phyloP scores from a whole-genome alignment of 225 moss, liverwort and hornwort species.

The Takakia lepidozioides region DNA sequence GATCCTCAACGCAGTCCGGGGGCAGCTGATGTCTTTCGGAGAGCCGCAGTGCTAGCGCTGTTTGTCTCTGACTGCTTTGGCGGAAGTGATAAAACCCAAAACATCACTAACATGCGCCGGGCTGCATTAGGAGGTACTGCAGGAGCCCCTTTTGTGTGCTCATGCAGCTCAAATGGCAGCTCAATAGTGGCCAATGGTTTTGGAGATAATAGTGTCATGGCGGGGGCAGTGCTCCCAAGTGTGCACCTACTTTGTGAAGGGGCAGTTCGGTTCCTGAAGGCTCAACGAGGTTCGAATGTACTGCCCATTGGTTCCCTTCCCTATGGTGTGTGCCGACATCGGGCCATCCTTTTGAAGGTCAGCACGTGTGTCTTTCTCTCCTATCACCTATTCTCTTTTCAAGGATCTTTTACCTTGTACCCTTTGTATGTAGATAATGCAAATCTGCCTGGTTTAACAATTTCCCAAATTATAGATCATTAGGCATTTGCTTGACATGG shows the following conservation, averaged over 20 bases:
- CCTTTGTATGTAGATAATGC: too few relatives aligned
- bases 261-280: conserved; percentile 70
- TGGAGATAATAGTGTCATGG: conserved; percentile 25
- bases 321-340: conserved; percentile 93
- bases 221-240: conserved; percentile 55
- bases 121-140: conserved; percentile 78
- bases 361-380: too few relatives aligned
- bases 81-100: conserved; percentile 88
- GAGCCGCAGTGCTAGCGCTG: conserved; percentile 65
- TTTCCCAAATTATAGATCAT: too few relatives aligned
- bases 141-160: conserved; percentile 85
- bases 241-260: conserved; percentile 75
- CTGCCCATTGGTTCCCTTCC: conserved; percentile 79
- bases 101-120: conserved; percentile 76
- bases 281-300: conserved; percentile 70
- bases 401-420: too few relatives aligned
- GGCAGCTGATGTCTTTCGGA: conserved; percentile 51
- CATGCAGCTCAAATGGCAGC: conserved; percentile 62
- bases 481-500: conserved; percentile 9
- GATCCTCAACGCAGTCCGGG: conserved; percentile 14
- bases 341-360: conserved; percentile 95
- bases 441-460: too few relatives aligned
- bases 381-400: too few relatives aligned
- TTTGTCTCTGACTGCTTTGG: conserved; percentile 97
- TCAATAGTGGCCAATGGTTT: conserved; percentile 28